Percentiles rank a stretch among this genome's conserved stretches.
phyloP scores from a whole-genome alignment of 768 basidiomycete genomes.

The Phlegmacium glaucopus region DNA sequence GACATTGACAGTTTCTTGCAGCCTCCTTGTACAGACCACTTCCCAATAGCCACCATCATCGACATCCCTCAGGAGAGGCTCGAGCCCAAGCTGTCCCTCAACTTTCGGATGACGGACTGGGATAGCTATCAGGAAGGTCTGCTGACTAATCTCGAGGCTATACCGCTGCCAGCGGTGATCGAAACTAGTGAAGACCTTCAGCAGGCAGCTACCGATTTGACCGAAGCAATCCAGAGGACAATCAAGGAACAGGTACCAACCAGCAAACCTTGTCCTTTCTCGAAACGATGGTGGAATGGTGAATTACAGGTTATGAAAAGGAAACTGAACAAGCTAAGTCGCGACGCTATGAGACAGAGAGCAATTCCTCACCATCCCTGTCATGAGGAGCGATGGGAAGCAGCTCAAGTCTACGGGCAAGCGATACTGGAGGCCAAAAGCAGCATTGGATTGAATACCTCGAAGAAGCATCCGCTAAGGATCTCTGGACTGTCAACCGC shows the following conservation, averaged over 20 bases:
- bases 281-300: slow-evolving; percentile 10
- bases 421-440: slow-evolving; percentile 15
- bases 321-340: slow-evolving; percentile 8
- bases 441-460: slow-evolving; percentile 25
- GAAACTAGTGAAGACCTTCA: neutral
- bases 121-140: slow-evolving; percentile 20
- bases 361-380: neutral
- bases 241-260: slow-evolving; percentile 1
- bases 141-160: neutral
- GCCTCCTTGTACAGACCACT: too few relatives aligned
- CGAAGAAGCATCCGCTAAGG: slow-evolving; percentile 5
- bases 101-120: slow-evolving; percentile 30
- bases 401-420: slow-evolving; percentile 9
- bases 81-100: neutral
- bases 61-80: too few relatives aligned
- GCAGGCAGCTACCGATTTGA: slow-evolving; percentile 1
- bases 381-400: too few relatives aligned
- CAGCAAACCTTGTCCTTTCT: neutral
- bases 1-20: too few relatives aligned
- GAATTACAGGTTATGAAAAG: slow-evolving; percentile 18
- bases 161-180: neutral
- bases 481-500: slow-evolving; percentile 16
- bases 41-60: too few relatives aligned
- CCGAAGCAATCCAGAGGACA: neutral
- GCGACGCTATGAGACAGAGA: slow-evolving; percentile 4